phyloP scores from a whole-genome alignment of 768 basidiomycete species.

The Mycena sanguinolenta region DNA sequence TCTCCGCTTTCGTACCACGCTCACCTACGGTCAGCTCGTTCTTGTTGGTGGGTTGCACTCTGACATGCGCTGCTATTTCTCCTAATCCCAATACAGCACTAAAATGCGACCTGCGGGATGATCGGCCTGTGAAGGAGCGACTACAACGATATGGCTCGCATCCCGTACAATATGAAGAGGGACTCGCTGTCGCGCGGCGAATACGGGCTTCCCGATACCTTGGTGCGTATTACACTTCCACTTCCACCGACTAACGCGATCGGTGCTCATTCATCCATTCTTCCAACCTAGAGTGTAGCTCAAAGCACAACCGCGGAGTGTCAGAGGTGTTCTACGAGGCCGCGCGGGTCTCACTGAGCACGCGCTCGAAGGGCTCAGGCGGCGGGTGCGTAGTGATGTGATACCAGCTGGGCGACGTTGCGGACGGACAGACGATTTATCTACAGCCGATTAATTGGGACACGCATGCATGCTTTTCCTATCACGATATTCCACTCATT shows the following conservation, averaged over 20 bases:
- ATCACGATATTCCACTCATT: conserved; percentile 19
- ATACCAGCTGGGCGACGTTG: conserved; percentile 31
- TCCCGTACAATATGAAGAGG: conserved; percentile 93
- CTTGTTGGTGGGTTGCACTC: conserved; percentile 79
- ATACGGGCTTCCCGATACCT: conserved; percentile 95
- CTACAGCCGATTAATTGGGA: conserved; percentile 32
- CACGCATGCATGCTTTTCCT: conserved; percentile 24
- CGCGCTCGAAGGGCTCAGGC: conserved; percentile 75
- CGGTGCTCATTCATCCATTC: conserved; percentile 4
- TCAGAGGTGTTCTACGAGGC: conserved; percentile 94
- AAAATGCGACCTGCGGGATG: conserved; percentile 96
- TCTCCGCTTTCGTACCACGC: conserved; percentile 12
- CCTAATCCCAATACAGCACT: conserved; percentile 66
- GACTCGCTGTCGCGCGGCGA: conserved; percentile 86
- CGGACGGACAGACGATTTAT: conserved; percentile 12
- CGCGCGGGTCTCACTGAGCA: conserved; percentile 85
- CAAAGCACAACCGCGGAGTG: conserved; percentile 96
- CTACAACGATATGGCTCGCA: conserved; percentile 78
- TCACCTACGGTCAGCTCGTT: conserved; percentile 69
- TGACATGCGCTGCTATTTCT: conserved; percentile 23
- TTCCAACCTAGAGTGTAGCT: conserved; percentile 84
- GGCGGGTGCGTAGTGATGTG: conserved; percentile 75
- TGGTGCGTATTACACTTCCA: conserved; percentile 52
- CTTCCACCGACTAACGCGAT: neutral
- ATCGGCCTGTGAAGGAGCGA: conserved; percentile 76